These are phyloP conservation scores for Talaromyces wortmannii DNA, from an alignment of 495 filamentous ascomycete species.

Conservation along the genomic window DNA sequence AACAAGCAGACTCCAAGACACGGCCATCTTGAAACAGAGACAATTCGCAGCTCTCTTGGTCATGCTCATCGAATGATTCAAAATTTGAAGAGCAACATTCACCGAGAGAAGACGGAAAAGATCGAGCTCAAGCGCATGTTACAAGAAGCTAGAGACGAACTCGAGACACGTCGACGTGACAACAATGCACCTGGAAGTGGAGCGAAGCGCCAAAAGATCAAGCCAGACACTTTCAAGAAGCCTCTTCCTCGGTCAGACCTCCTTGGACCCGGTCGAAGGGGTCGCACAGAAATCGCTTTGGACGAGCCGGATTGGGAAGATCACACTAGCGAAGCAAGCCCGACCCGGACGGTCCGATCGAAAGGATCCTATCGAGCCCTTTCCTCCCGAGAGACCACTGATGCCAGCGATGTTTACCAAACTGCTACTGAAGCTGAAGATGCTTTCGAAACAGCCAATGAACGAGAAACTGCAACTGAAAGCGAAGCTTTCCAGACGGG, in stretches of 20 bases:
- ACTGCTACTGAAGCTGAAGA: slow-evolving; percentile 81
- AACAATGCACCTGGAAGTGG: slow-evolving; percentile 29
- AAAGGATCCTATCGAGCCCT: slow-evolving; percentile 13
- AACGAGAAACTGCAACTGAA: slow-evolving; percentile 67
- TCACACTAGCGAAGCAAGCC: slow-evolving; percentile 46
- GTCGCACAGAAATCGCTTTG: slow-evolving; percentile 66
- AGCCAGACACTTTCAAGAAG: slow-evolving; percentile 70
- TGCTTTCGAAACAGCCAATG: slow-evolving; percentile 73
- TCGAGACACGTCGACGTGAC: slow-evolving; percentile 70
- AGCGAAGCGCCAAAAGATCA: slow-evolving; percentile 63
- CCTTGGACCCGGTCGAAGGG: slow-evolving; percentile 69
- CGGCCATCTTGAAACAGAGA: slow-evolving; percentile 85
- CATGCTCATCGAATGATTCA: slow-evolving; percentile 97
- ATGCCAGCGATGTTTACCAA: slow-evolving; percentile 66
- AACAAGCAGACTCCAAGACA: slow-evolving; percentile 87
- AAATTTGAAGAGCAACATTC: slow-evolving; percentile 85
- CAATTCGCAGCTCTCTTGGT: slow-evolving; percentile 83
- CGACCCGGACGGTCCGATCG: slow-evolving; percentile 25
- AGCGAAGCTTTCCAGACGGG: slow-evolving; percentile 94
- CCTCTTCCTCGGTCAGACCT: slow-evolving; percentile 57
- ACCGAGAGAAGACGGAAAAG: slow-evolving; percentile 97
- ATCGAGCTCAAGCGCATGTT: slow-evolving; percentile 91
- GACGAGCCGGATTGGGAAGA: slow-evolving; percentile 92
- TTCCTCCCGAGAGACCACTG: slow-evolving; percentile 18
- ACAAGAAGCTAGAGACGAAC: slow-evolving; percentile 89